Conservation (phyloP, 2,329 filamentous ascomycete species). For the Septoria linicola region DNA sequence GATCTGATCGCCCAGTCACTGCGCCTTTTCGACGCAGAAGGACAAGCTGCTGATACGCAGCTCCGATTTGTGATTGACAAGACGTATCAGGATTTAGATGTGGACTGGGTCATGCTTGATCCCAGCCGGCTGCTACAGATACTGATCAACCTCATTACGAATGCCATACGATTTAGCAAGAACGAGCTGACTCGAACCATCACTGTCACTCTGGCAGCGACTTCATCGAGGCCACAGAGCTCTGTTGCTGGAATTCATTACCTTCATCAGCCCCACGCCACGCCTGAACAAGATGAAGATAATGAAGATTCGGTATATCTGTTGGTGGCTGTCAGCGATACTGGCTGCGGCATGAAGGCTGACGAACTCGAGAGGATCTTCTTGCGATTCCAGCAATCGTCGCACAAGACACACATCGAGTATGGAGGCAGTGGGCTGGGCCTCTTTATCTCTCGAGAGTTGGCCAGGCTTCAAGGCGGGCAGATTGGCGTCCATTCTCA, state of each 20-base stretch:
- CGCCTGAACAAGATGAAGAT: not conserved
- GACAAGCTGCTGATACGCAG: constrained; percentile 36
- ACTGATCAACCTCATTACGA: constrained; percentile 23
- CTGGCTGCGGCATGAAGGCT: constrained; percentile 42
- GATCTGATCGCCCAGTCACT: constrained; percentile 39
- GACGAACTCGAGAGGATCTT: constrained; percentile 55
- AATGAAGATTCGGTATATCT: constrained; percentile 37
- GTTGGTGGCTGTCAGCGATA: constrained; percentile 38
- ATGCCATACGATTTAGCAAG: constrained; percentile 21
- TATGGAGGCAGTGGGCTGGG: constrained; percentile 71
- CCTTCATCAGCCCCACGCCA: constrained; percentile 7
- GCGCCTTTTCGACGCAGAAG: constrained; percentile 43
- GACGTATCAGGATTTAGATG: constrained; percentile 8
- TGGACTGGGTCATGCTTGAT: constrained; percentile 26
- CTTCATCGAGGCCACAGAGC: constrained; percentile 6
- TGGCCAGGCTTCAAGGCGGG: constrained; percentile 69
- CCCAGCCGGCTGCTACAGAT: constrained; percentile 28
- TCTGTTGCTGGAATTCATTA: constrained; percentile 2
- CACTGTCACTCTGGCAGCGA: constrained; percentile 32
- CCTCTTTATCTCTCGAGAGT: constrained; percentile 65
- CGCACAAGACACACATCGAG: constrained; percentile 64
- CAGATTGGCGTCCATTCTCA: constrained; percentile 64
- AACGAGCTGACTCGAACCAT: constrained; percentile 35
- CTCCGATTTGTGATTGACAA: constrained; percentile 29
- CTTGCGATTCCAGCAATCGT: constrained; percentile 67